Percentiles rank a stretch among this genome's conserved stretches.
phyloP scores from a whole-genome alignment of 768 basidiomycete genomes.

The Phylloporus scabripes region DNA sequence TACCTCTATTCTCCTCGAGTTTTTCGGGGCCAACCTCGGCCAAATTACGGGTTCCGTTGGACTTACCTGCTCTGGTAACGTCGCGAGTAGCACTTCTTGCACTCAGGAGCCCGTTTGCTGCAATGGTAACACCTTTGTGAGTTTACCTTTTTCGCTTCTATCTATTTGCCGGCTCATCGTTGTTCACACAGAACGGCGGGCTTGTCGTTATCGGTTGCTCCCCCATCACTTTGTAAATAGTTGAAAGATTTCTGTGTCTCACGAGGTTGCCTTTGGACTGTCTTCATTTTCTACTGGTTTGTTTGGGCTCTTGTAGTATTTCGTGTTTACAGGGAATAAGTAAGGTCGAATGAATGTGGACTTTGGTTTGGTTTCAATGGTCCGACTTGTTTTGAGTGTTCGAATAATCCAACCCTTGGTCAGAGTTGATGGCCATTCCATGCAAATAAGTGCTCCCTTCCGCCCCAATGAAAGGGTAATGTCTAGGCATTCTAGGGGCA shows the following conservation, averaged over 20 bases:
- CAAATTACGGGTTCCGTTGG: neutral
- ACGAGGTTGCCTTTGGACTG: too few species aligned
- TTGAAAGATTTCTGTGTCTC: neutral
- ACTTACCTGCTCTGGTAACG: neutral
- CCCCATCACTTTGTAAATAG: constrained; percentile 1
- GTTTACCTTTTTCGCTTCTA: neutral
- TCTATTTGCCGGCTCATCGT: neutral
- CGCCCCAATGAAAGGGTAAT: too few species aligned
- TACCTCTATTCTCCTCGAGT: neutral
- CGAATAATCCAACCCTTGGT: too few species aligned
- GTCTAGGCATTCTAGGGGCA: too few species aligned
- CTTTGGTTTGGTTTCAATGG: too few species aligned
- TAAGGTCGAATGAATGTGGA: too few species aligned
- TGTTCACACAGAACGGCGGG: constrained; percentile 1
- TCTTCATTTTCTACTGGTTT: too few species aligned
- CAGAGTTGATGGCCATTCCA: too few species aligned
- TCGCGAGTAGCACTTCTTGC: constrained; percentile 4
- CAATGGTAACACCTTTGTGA: constrained; percentile 8
- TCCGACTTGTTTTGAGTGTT: too few species aligned
- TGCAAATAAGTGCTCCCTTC: too few species aligned
- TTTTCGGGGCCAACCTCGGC: constrained; percentile 1
- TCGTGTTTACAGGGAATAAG: too few species aligned
- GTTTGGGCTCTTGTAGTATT: too few species aligned
- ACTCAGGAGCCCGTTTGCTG: constrained; percentile 17
- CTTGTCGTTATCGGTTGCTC: constrained; percentile 12